These are phyloP conservation scores for Globisporangium solare DNA, from an alignment of 352 stramenopile species.

Conservation along the genomic window DNA sequence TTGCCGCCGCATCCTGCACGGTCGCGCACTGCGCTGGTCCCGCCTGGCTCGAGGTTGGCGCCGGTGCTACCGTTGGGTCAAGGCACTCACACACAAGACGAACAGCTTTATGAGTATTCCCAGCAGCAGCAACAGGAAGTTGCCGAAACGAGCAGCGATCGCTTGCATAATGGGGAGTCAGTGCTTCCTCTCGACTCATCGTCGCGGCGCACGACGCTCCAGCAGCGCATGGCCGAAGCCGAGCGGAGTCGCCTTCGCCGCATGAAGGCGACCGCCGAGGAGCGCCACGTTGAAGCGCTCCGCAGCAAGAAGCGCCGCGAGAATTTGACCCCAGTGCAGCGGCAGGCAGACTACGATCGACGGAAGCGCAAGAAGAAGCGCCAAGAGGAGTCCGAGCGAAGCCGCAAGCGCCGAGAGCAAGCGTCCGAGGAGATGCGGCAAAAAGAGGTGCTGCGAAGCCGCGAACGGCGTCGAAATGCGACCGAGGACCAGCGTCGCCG, in stretches of 20 bases:
- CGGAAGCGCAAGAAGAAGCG: constrained; percentile 54
- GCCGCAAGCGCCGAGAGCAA: constrained; percentile 40
- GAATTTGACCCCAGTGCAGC: constrained; percentile 54
- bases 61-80: too few relatives aligned
- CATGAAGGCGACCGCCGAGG: constrained; percentile 38
- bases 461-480: constrained; percentile 53
- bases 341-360: constrained; percentile 60
- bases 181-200: too few relatives aligned
- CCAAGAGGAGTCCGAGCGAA: constrained; percentile 41
- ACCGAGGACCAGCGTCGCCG: constrained; percentile 58
- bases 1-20: background rate
- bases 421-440: constrained; percentile 34
- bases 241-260: constrained; percentile 55
- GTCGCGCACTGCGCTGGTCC: too few relatives aligned
- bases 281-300: constrained; percentile 39
- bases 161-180: too few relatives aligned
- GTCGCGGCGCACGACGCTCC: background rate
- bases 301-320: constrained; percentile 59
- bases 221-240: constrained; percentile 41
- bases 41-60: too few relatives aligned
- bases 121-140: too few relatives aligned
- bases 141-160: too few relatives aligned
- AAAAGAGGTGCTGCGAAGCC: constrained; percentile 54
- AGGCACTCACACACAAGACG: too few relatives aligned
- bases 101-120: too few relatives aligned